Evolutionary conservation across 768 basidiomycete genomes (phyloP), one percentile per base, ranked within the genome.

Genomic region (Pleurotus tuber-regium): DNA sequence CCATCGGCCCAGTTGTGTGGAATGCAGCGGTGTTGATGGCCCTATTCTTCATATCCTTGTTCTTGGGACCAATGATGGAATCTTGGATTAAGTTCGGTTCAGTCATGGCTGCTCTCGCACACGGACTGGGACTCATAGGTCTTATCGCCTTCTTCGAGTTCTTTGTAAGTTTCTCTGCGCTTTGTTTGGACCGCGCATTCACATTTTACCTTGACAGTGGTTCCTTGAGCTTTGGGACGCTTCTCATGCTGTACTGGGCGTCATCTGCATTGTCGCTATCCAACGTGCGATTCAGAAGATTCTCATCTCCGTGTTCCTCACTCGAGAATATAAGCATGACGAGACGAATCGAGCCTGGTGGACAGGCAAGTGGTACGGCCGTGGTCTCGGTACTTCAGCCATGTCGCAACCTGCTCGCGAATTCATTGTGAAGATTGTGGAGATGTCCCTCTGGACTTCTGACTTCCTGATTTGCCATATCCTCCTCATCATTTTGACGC

Each of bases 261-360:
- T 97, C 63, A 87, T 98, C 56, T 79, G 90, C 31, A 87, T 95
- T 53, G 82, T 97, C 55, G 83, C 89, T 21, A 84, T 99, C 43
- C 95, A 98, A 69, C 82, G 97, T 41, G 86, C 90, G 30, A 81
- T 98, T 59, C 89, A 92, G 72, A 98, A 98, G 75, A 83, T 96
- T 55, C 77, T 97, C 50, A 98, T 98, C 56, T 80, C 94, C 4
- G 87, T 93, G 40, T 92, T 95, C 80, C 79, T 98, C 40, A 92
- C 93, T 21, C 87, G 97, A 63, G 97, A 99, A 70, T 96, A 88
- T 78, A 98, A 98, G 73, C 92, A 97, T 65, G 97, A 99, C 64
- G 94, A 98, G 74, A 95, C 92, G 23, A 98, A 98, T 73, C 80
- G 91, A 54, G 95, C 95, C 1, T 98, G 96, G 96, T 99, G 97